Evolutionary conservation across 768 basidiomycete species (phyloP).

Genomic region (Amanita phalloides): DNA sequence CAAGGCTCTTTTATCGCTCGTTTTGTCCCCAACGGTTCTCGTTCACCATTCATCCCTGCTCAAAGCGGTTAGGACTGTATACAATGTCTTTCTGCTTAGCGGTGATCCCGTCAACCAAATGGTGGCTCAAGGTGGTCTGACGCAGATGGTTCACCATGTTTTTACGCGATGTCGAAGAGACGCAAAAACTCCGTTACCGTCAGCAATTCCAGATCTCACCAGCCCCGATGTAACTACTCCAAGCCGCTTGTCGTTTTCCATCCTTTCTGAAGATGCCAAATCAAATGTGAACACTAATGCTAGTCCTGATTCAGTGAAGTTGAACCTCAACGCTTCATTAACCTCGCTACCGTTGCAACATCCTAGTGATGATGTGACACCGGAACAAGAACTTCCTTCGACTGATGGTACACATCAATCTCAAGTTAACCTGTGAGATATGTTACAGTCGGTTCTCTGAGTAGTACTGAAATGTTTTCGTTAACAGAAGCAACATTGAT

Average conservation of each 20-base stretch:
- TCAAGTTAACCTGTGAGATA: conserved; percentile 3
- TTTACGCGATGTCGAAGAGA: conserved; percentile 63
- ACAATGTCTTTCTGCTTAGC: conserved; percentile 93
- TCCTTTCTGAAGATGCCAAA: conserved; percentile 2
- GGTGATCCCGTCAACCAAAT: conserved; percentile 89
- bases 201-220: neutral
- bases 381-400: neutral
- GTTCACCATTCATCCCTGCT: conserved; percentile 95
- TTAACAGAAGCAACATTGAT: conserved; percentile 24
- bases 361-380: neutral
- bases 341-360: conserved; percentile 2
- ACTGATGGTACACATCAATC: conserved; percentile 1
- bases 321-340: conserved; percentile 1
- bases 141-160: conserved; percentile 97
- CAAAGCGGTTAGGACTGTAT: conserved; percentile 95
- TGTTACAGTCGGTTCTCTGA: conserved; percentile 1
- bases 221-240: neutral
- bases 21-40: conserved; percentile 76
- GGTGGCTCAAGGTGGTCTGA: conserved; percentile 95
- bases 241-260: conserved; percentile 7
- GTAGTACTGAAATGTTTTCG: conserved; percentile 22
- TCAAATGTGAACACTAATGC: neutral
- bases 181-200: conserved; percentile 12
- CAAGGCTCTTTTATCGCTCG: conserved; percentile 83
- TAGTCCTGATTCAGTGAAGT: neutral